Evolutionary conservation across 345 rosid species (phyloP), one percentile per base, ranked within the genome.

Genomic region (Trapa incisa): DNA sequence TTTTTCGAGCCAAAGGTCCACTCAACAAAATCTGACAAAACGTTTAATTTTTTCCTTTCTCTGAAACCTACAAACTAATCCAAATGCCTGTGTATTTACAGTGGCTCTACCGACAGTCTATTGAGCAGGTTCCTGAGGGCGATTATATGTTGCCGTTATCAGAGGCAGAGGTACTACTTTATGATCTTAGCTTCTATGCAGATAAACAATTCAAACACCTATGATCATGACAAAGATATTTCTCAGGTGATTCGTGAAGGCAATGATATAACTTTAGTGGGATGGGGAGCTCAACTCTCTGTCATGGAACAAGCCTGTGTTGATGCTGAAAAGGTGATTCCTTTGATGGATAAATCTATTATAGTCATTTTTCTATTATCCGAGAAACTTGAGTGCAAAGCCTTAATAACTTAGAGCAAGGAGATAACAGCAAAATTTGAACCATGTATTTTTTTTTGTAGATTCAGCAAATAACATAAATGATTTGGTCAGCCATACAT

Each of bases 251-350:
- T 89, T 52, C 85, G 81, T 75, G 81, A 89, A 77, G 98, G 96
- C 75, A 85, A 70, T 62, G 96, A 92, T 77, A 87, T 92, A 73
- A 86, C 98, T 15, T 80, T 92, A 54, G 93, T 92, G 39, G 96
- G 98, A 64, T 92, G 98, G 98, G 96, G 96, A 76, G 96, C 96
- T 22, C 98, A 92, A 69, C 88, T 92, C 53, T 73, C 98, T 5
- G 29, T 89, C 22, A 86, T 92, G 93, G 93, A 89, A 70, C 85
- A 89, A 72, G 96, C 98, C 68, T 87, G 96, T 66, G 64, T 71
- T 37, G 96, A 86, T 37, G 96, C 96, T 0, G 89, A 86, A 76
- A 86, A 86, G 80, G 96, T 84, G 37, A 58, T 58, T 58, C 14
- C 37, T 35, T 33, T 15, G 32, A 3, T 12, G 14, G 29, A 29